phyloP scores from a whole-genome alignment of 345 rosid species.

The Eucalyptus microcorys region DNA sequence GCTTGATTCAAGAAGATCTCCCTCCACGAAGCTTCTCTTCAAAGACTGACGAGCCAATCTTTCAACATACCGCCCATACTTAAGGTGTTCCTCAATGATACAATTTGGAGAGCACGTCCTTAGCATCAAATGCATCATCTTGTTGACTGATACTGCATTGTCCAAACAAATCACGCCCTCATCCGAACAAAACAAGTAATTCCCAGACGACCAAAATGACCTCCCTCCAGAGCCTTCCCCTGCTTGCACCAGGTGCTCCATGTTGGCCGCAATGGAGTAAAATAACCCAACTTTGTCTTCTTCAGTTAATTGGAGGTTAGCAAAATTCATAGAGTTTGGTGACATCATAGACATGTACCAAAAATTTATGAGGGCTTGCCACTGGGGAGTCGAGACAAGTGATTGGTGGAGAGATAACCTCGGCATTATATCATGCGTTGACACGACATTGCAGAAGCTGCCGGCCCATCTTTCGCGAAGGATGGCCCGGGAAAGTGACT shows the following conservation, averaged over 20 bases:
- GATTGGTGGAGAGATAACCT: constrained; percentile 29
- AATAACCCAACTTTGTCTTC: neutral
- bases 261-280: neutral
- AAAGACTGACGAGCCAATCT: constrained; percentile 25
- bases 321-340: neutral
- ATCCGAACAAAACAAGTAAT: constrained; percentile 52
- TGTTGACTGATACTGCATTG: constrained; percentile 29
- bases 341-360: neutral
- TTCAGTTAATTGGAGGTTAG: neutral
- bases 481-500: constrained; percentile 39
- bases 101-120: constrained; percentile 5
- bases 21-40: constrained; percentile 20
- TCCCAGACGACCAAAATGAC: constrained; percentile 59
- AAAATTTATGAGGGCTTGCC: constrained; percentile 1
- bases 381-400: constrained; percentile 1
- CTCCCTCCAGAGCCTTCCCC: neutral
- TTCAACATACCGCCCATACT: constrained; percentile 41
- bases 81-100: constrained; percentile 46
- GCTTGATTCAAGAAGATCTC: constrained; percentile 33
- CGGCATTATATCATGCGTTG: constrained; percentile 48
- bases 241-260: neutral
- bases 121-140: constrained; percentile 42
- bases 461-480: constrained; percentile 53
- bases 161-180: constrained; percentile 70
- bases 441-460: constrained; percentile 59